These are phyloP conservation scores for Chlorophyllum brunneum DNA, from an alignment of 768 basidiomycete genomes.

Conservation along the genomic window DNA sequence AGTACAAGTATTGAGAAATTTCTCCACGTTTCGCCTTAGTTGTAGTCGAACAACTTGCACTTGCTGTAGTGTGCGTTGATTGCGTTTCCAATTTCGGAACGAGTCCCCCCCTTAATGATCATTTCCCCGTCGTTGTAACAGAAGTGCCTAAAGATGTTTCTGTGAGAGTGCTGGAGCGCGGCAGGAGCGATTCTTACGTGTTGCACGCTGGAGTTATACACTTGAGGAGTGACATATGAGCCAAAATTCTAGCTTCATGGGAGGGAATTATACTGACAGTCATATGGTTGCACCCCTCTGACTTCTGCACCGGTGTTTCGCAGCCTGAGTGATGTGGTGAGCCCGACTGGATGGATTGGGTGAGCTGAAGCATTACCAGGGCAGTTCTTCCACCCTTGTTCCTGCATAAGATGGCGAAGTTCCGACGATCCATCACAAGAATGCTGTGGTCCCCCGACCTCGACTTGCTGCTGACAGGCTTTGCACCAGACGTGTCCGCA, in stretches of 20 bases:
- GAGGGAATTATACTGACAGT: constrained; percentile 32
- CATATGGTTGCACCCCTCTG: constrained; percentile 57
- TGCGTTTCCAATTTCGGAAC: background rate
- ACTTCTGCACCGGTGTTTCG: constrained; percentile 46
- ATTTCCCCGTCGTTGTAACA: constrained; percentile 47
- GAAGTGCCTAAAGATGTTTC: constrained; percentile 34
- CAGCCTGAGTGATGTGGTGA: constrained; percentile 30
- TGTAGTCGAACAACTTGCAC: constrained; percentile 8
- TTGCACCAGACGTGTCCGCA: constrained; percentile 23
- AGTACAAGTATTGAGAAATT: background rate
- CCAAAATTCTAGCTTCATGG: background rate
- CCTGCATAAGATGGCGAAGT: constrained; percentile 21
- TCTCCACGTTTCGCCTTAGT: background rate
- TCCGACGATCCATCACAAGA: constrained; percentile 22
- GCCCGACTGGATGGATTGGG: background rate
- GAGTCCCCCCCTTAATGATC: constrained; percentile 30
- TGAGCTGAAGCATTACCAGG: constrained; percentile 36
- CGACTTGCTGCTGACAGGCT: constrained; percentile 18
- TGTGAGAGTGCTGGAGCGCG: background rate
- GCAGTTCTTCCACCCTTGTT: constrained; percentile 35
- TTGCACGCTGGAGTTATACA: constrained; percentile 58
- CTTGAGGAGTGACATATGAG: constrained; percentile 24
- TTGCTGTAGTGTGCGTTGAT: background rate
- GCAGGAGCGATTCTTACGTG: constrained; percentile 23
- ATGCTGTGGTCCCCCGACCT: constrained; percentile 14